Evolutionary conservation across 2,329 filamentous ascomycete species (phyloP), one percentile per base, ranked within the genome.

Genomic region (Epichloe scottii): DNA sequence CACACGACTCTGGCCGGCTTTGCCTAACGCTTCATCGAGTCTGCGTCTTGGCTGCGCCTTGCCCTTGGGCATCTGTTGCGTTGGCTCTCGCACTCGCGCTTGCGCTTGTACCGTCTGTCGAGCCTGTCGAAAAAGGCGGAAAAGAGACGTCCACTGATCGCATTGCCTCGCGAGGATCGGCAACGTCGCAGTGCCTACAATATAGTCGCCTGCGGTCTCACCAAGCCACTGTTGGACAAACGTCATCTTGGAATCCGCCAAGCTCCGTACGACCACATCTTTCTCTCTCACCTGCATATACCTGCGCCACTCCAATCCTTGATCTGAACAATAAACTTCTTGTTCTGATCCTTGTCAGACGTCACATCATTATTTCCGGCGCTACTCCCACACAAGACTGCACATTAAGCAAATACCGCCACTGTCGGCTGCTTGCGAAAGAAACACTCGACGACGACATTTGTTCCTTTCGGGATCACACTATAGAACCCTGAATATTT

Each of bases 201-300:
- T 8, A 45, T 14, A 41, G 14, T 35, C 21, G 21, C 37, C 49
- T 51, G 52, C 43, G 15, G 52, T 51, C 52, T 53, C 37, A 46
- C 46, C 53, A 45, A 55, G 55, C 56, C 56, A 56, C 53, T 48
- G 42, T 53, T 43, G 42, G 34, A 53, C 48, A 42, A 48, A 57
- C 57, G 58, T 60, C 58, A 57, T 60, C 51, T 55, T 55, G 48
- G 49, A 56, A 57, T 54, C 53, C 43, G 57, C 56, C 58, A 59
- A 60, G 56, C 51, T 48, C 44, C 17, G 51, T 53, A 37, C 45
- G 10, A 48, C 50, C 46, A 39, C 30, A 38, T 39, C 43, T 23
- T 26, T 19, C 26, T 45, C 34, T 30, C 35, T 39, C 45, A 21
- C 51, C 48, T 48, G 51, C 53, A 48, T 41, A 50, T 39, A 12